Base-by-base conservation (phyloP, 805 yeast species). In the Kluyveromyces dobzhanskii region DNA sequence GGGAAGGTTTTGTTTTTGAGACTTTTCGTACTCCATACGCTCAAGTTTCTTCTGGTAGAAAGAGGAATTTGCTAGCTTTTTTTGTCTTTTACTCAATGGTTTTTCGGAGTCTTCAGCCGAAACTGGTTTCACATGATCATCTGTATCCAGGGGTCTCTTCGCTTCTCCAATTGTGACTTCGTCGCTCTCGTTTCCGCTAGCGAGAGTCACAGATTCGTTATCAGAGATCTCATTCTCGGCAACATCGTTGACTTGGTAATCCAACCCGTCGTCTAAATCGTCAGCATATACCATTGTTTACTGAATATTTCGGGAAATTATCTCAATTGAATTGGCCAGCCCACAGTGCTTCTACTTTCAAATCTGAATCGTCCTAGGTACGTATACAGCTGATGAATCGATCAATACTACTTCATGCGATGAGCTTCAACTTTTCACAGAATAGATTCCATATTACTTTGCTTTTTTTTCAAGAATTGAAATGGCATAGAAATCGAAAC, bases 261-360 rank as follows among this genome's bases (percentile, higher is more conserved):
- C 81, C 36, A 85, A 64, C 2, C 86, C 90, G 54, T 85, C 94
- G 37, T 84, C 88, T 42, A 85, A 65, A 44, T 81, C 94, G 58
- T 86, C 95, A 12, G 71, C 82, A 31, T 56, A 51, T 6, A 55
- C 45, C 61, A 56, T 56, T 11, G 5, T 27, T n/a, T n/a, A n/a
- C n/a, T n/a, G n/a, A n/a, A n/a, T n/a, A n/a, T n/a, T n/a, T n/a
- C n/a, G n/a, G n/a, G n/a, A n/a, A n/a, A n/a, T n/a, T n/a, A n/a
- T n/a, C n/a, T n/a, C n/a, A n/a, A n/a, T n/a, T n/a, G n/a, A n/a
- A n/a, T n/a, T n/a, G n/a, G n/a, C n/a, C n/a, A n/a, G n/a, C n/a
- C n/a, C n/a, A n/a, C n/a, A n/a, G n/a, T n/a, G n/a, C n/a, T n/a
- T n/a, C n/a, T n/a, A n/a, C n/a, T n/a, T n/a, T n/a, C n/a, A n/a